Percentiles rank a stretch among this genome's conserved stretches.
Evolutionary conservation across 345 rosid genomes (phyloP).

Genomic region (Adansonia digitata): DNA sequence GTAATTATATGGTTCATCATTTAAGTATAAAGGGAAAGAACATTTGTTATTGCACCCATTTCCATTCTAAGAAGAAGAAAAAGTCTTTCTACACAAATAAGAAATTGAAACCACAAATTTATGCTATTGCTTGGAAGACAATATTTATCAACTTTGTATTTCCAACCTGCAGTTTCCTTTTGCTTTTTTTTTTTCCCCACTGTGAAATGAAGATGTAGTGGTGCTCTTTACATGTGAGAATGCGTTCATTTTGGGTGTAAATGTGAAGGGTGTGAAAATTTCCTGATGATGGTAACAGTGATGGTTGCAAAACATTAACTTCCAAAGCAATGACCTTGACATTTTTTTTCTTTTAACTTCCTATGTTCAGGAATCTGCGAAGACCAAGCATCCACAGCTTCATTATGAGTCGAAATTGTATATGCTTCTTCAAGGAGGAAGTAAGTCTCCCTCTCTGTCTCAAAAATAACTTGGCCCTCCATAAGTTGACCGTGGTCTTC

Average conservation of each 20-base stretch:
- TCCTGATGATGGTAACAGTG: neutral
- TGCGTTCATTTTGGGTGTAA: neutral
- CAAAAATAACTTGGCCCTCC: neutral
- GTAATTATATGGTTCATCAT: neutral
- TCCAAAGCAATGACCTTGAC: neutral
- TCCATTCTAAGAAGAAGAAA: neutral
- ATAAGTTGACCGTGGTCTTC: neutral
- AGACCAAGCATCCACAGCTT: constrained; percentile 89
- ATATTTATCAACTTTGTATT: neutral
- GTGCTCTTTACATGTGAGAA: neutral
- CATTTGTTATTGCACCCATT: neutral
- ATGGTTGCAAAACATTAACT: neutral
- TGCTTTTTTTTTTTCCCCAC: neutral
- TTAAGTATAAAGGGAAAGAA: neutral
- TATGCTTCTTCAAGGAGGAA: constrained; percentile 89
- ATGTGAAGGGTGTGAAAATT: neutral
- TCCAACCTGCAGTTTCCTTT: neutral
- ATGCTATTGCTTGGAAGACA: neutral
- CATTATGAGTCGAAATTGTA: constrained; percentile 83
- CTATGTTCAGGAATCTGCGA: constrained; percentile 61
- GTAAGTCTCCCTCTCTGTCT: constrained; percentile 32
- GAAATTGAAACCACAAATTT: neutral
- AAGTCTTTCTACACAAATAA: neutral
- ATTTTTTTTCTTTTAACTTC: neutral
- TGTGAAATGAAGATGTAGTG: neutral